Base-by-base conservation (phyloP, 1,284 basidiomycete genomes). In the Taiwanofungus camphoratus region DNA sequence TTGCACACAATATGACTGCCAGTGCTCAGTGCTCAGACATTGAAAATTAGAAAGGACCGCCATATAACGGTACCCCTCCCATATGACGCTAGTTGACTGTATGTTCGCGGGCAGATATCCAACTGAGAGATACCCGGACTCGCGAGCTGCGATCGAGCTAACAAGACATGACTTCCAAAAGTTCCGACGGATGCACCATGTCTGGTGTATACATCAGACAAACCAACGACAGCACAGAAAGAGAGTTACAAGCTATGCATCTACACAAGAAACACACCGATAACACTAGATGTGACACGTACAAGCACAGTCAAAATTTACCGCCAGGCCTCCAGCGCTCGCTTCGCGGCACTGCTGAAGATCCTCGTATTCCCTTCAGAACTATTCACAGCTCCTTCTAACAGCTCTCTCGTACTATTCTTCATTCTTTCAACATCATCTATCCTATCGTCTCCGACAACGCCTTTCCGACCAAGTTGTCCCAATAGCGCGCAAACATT, bases 401-500 rank as follows among this genome's bases (percentile, higher is more conserved):
- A 54, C n/a, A 74, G 68, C 23, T 75, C 69, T 36, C 66, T 61
- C 15, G 75, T 62, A 36, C 62, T 62, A 9, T 71, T 70, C 58
- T 80, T 77, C 44, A 87, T 58, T 35, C 60, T 64, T 16, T 63
- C 61, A 39, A 80, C 54, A 41, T 76, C 71, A 22, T 46, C 53
- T 30, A 45, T 48, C 42, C 58, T 55, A 52, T 51, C 57, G 36
- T 50, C 54, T 9, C 67, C 68, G 13, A 74, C 61, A 3, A 67
- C 62, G 50, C 77, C 69, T 50, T 73, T 74, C 38, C 72, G 57
- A 31, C 67, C 73, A 18, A 87, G 55, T 52, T 87, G 81, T 36
- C 74, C 69, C 21, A 89, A 63, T 48, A 90, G 69, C 4, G 79
- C 75, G 55, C 87, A 88, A 18, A 78, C 73, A 54, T 90, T 90